Evolutionary conservation across 1,284 basidiomycete species (phyloP).

Genomic region (Polyporus tsugae): DNA sequence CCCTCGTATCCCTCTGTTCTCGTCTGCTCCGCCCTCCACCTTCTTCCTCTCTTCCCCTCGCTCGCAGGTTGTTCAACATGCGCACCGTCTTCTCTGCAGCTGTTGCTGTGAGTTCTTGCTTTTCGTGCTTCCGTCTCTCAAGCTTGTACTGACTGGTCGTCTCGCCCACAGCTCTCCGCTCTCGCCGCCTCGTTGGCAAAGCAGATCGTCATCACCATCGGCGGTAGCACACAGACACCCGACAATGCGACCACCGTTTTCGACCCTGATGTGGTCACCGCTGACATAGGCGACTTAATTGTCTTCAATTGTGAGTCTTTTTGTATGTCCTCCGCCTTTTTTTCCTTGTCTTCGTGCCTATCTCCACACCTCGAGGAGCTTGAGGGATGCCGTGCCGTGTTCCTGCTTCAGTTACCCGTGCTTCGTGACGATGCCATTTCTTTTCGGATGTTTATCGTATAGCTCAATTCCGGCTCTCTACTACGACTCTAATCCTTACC

Average conservation of each 20-base stretch:
- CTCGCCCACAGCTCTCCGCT: slow-evolving; percentile 30
- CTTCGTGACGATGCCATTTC: background rate
- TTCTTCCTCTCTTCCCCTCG: slow-evolving; percentile 17
- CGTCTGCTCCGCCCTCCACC: background rate
- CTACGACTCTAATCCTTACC: background rate
- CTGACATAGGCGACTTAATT: slow-evolving; percentile 55
- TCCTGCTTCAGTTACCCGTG: background rate
- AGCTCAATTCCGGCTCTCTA: background rate
- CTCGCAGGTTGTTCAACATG: slow-evolving; percentile 29
- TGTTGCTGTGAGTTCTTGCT: slow-evolving; percentile 30
- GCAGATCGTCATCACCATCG: slow-evolving; percentile 55
- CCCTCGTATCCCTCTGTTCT: background rate
- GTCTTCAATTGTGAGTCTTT: slow-evolving; percentile 60
- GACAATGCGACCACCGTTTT: slow-evolving; percentile 54
- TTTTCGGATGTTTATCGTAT: background rate
- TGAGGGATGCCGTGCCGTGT: no score
- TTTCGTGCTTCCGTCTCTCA: background rate
- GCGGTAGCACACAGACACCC: slow-evolving; percentile 49
- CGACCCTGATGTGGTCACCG: slow-evolving; percentile 54
- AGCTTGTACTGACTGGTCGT: background rate
- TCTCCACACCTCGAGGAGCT: background rate
- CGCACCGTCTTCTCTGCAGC: slow-evolving; percentile 28
- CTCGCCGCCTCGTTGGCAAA: slow-evolving; percentile 43
- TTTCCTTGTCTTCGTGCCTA: background rate
- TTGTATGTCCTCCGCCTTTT: background rate